A percentile compares a stretch with the other conserved stretches of the same genome.
Conservation (phyloP, 1,139 yeast species). For the Scheffersomyces parashehatae region DNA sequence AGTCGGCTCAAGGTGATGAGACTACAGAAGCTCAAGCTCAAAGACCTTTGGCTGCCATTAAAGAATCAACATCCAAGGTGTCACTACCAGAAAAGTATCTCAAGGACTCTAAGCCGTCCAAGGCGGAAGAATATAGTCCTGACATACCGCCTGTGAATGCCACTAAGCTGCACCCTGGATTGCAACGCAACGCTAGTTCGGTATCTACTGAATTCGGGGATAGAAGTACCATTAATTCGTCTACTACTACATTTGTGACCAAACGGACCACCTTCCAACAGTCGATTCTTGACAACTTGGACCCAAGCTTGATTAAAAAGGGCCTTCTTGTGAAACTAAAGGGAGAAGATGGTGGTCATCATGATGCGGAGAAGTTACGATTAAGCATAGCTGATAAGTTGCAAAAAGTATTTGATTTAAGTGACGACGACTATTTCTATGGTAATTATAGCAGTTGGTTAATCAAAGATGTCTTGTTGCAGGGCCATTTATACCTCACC, state of each 20-base stretch:
- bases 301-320: constrained; percentile 24
- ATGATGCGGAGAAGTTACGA: constrained; percentile 19
- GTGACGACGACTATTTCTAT: constrained; percentile 51
- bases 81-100: too few species aligned
- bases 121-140: too few species aligned
- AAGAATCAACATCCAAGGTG: too few species aligned
- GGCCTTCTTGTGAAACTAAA: constrained; percentile 21
- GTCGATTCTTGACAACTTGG: constrained; percentile 36
- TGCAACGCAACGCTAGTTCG: too few species aligned
- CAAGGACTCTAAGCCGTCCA: too few species aligned
- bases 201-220: not conserved
- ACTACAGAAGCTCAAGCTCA: too few species aligned
- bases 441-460: constrained; percentile 77
- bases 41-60: too few species aligned
- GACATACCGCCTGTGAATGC: too few species aligned
- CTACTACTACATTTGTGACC: not conserved
- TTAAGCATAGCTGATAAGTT: constrained; percentile 39
- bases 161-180: too few species aligned
- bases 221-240: not conserved
- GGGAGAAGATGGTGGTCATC: constrained; percentile 9
- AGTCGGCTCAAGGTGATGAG: too few species aligned
- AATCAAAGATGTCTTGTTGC: constrained; percentile 75
- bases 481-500: constrained; percentile 82
- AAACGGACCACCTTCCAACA: constrained; percentile 30
- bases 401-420: constrained; percentile 38